Percentiles rank a stretch among this genome's conserved stretches.
Conservation (phyloP, 2,329 filamentous ascomycete genomes). For the Aplosporella prunicola region DNA sequence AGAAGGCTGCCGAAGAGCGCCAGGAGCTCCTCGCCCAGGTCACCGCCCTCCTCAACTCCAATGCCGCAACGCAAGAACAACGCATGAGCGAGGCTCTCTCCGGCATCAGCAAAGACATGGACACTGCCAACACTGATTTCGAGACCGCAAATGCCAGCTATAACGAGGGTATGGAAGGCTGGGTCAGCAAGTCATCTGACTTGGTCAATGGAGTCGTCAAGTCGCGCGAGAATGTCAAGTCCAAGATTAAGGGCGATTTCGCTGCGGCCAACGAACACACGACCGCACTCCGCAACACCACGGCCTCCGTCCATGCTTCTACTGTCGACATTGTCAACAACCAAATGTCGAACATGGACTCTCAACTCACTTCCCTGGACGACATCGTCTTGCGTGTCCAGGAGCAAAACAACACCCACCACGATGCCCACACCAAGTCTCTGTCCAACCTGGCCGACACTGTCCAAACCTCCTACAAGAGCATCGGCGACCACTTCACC, state of each 20-base stretch:
- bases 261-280: constrained; percentile 71
- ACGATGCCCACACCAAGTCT: constrained; percentile 58
- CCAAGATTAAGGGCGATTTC: constrained; percentile 79
- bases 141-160: constrained; percentile 58
- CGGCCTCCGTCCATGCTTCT: constrained; percentile 80
- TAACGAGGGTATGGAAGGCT: constrained; percentile 60
- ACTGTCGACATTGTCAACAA: constrained; percentile 83
- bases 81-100: constrained; percentile 57
- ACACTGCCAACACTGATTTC: constrained; percentile 54
- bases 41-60: constrained; percentile 62
- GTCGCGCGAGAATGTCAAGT: constrained; percentile 70
- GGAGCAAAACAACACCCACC: constrained; percentile 69
- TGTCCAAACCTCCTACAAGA: constrained; percentile 63
- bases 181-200: constrained; percentile 59
- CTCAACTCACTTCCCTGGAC: constrained; percentile 83
- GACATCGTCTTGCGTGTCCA: constrained; percentile 79
- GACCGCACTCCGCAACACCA: constrained; percentile 71
- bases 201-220: constrained; percentile 62
- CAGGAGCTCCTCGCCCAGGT: constrained; percentile 68
- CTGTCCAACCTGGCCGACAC: constrained; percentile 56
- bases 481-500: constrained; percentile 60
- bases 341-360: constrained; percentile 76
- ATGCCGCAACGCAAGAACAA: constrained; percentile 62
- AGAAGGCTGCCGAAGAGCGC: constrained; percentile 62
- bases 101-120: constrained; percentile 55